A percentile compares a stretch with the other conserved stretches of the same genome.
These are phyloP conservation scores for Aspergillus nanangensis DNA, from an alignment of 495 filamentous ascomycete genomes.

Conservation along the genomic window DNA sequence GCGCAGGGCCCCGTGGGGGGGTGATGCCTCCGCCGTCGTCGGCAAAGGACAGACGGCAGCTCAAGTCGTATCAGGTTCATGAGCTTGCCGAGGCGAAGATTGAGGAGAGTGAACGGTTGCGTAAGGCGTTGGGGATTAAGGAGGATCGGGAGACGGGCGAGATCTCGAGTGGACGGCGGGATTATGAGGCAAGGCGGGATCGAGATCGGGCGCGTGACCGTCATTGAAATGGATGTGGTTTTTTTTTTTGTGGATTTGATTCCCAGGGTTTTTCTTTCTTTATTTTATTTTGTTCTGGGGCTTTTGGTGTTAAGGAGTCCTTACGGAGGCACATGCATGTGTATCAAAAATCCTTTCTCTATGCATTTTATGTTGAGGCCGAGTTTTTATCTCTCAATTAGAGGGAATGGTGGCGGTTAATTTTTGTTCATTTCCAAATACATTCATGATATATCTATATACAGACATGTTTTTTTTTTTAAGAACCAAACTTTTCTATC, in stretches of 20 bases:
- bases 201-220: conserved; percentile 10
- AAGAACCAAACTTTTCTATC: conserved; percentile 56
- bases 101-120: conserved; percentile 84
- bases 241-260: conserved; percentile 4
- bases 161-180: conserved; percentile 47
- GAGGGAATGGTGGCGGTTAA: too few relatives aligned
- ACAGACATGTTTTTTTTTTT: conserved; percentile 26
- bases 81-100: conserved; percentile 95
- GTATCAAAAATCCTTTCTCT: too few relatives aligned
- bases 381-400: too few relatives aligned
- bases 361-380: too few relatives aligned
- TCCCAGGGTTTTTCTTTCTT: background rate
- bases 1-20: background rate
- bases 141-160: conserved; percentile 88
- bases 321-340: too few relatives aligned
- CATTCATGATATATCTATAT: conserved; percentile 14
- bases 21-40: background rate
- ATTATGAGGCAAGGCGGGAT: conserved; percentile 37
- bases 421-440: too few relatives aligned
- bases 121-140: conserved; percentile 83
- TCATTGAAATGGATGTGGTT: conserved; percentile 1
- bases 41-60: conserved; percentile 44
- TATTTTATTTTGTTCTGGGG: background rate
- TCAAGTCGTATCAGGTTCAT: conserved; percentile 94
- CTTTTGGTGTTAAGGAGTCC: too few relatives aligned